Conservation (phyloP, 345 rosid species). For the Salix caprea region DNA sequence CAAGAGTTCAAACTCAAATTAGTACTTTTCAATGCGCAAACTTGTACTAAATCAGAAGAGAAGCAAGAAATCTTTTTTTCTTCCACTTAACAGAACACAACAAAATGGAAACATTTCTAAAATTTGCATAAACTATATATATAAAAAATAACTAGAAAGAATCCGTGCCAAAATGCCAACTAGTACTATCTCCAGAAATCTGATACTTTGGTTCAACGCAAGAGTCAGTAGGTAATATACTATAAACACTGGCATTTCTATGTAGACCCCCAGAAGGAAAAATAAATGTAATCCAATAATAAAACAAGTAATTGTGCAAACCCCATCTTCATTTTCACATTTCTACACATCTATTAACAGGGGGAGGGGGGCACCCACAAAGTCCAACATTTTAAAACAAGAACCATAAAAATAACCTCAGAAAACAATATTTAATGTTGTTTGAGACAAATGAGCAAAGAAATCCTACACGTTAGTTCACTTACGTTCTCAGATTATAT, state of each 20-base stretch:
- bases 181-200: neutral
- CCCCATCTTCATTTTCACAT: conserved; percentile 8
- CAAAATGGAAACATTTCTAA: neutral
- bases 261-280: neutral
- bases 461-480: conserved; percentile 1
- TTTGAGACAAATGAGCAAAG: neutral
- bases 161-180: neutral
- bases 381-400: conserved; percentile 25
- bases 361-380: neutral
- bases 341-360: neutral
- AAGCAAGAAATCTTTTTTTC: neutral
- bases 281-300: neutral
- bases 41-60: neutral
- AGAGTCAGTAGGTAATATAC: neutral
- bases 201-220: neutral
- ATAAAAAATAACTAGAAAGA: neutral
- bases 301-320: neutral
- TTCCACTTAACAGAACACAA: neutral
- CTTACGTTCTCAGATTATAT: conserved; percentile 23
- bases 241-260: neutral
- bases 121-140: neutral
- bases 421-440: neutral
- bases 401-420: neutral
- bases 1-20: neutral
- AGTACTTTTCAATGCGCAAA: neutral